Evolutionary conservation across 1,284 basidiomycete species (phyloP), one percentile per base, ranked within the genome.

Genomic region (Trichosporon coremiiforme): DNA sequence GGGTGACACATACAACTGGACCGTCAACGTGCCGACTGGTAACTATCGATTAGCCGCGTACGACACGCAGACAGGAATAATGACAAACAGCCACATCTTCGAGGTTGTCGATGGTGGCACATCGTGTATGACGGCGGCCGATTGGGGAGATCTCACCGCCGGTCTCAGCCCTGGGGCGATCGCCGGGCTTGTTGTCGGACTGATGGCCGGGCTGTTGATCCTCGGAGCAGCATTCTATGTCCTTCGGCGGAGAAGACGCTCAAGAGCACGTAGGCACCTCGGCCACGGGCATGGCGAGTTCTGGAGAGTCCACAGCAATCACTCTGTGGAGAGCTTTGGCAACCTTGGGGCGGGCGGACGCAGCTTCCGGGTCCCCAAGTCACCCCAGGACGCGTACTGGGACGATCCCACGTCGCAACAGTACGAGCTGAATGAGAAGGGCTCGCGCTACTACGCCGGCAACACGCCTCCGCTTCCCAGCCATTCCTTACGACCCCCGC

Each of bases 251-350:
- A 10, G 57, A 10, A 31, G 31, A 17, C 57, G 57, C 2, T 8
- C 50, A 8, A 25, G 17, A 8, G 22, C 10, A 10, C 57, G 33
- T 17, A 31, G 15, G 4, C 57, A 31, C 2, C 31, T 29, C 13
- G 17, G 57, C 15, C 17, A 33, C 33, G 57, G 57, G 17, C 15
- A 62, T 15, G 31, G 31, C n/a, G 31, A 31, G 31, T 33, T 62
- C 17, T 62, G 57, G 57, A 31, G 57, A 17, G 57, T 62, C 17
- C 57, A 62, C 57, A 62, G 29, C 29, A 35, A 33, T 7, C 57
- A 62, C 29, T 62, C 57, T 15, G 57, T 29, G 29, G 57, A 62
- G 57, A 62, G 57, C 57, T 62, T 62, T 33, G 31, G 57, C 17
- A 62, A 62, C 17, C 50, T 53, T 5, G 9, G 50, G 20, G 57